Conservation (phyloP, 352 stramenopile species). For the Globisporangium barbulae region DNA sequence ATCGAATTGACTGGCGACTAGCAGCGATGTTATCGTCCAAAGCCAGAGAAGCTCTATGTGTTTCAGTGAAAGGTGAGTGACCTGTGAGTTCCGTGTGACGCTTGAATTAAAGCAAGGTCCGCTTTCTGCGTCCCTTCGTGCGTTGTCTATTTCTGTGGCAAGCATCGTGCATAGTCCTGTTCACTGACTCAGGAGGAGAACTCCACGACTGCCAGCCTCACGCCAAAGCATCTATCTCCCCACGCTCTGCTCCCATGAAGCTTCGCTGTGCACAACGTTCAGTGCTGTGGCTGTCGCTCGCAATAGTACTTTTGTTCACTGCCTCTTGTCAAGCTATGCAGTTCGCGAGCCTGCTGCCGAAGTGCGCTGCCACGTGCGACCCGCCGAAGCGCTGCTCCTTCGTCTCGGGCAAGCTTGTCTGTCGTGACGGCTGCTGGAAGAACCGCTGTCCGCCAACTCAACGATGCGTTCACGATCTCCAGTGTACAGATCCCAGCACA, state of each 20-base stretch:
- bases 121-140: too few relatives aligned
- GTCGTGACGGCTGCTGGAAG: neutral
- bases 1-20: neutral
- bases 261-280: neutral
- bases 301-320: neutral
- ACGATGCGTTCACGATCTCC: neutral
- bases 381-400: neutral
- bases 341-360: neutral
- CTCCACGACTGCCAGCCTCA: too few relatives aligned
- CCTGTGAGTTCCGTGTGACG: too few relatives aligned
- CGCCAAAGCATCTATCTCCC: neutral
- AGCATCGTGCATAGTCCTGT: too few relatives aligned
- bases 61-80: too few relatives aligned
- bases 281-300: neutral
- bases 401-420: neutral
- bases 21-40: neutral
- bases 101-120: too few relatives aligned
- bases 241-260: neutral
- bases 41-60: neutral
- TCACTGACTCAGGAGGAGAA: too few relatives aligned
- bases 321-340: neutral
- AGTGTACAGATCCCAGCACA: neutral
- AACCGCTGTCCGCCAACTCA: neutral
- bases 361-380: neutral
- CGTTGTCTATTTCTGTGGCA: too few relatives aligned